Evolutionary conservation across 805 yeast genomes (phyloP).

Genomic region (Candida sithepensis): DNA sequence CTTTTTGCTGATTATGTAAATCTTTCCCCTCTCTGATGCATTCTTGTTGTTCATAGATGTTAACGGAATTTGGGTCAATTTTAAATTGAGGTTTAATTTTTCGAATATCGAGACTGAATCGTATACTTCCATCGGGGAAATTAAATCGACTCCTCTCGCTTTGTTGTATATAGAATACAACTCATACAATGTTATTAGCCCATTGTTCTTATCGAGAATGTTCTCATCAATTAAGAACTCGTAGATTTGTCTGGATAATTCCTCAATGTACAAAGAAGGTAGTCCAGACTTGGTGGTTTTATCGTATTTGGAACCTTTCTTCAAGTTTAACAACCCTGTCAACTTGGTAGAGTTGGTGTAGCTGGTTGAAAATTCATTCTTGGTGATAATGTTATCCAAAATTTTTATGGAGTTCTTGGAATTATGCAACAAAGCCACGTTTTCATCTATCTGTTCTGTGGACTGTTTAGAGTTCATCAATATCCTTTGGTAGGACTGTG

Average conservation of each 20-base stretch:
- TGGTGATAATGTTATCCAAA: conserved; percentile 26
- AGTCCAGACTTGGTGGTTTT: conserved; percentile 11
- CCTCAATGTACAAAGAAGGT: conserved; percentile 41
- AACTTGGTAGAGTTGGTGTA: conserved; percentile 19
- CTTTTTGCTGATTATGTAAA: conserved; percentile 26
- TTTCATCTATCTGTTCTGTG: conserved; percentile 20
- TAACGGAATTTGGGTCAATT: conserved; percentile 47
- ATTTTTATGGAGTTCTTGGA: conserved; percentile 28
- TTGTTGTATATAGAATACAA: conserved; percentile 62
- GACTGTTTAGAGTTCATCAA: conserved; percentile 15
- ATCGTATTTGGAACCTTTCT: conserved; percentile 5
- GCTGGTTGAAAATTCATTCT: conserved; percentile 25
- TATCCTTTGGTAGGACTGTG: conserved; percentile 36
- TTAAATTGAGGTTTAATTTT: conserved; percentile 33
- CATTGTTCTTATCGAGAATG: conserved; percentile 49
- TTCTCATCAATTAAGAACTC: conserved; percentile 54
- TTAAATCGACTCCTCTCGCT: conserved; percentile 60
- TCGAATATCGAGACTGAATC: conserved; percentile 59
- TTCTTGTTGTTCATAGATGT: conserved; percentile 22
- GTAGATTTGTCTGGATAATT: conserved; percentile 73
- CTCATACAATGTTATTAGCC: conserved; percentile 59
- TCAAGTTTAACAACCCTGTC: conserved; percentile 19
- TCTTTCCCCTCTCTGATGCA: conserved; percentile 19
- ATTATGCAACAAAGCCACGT: conserved; percentile 23
- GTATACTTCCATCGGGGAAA: conserved; percentile 65